Conservation (phyloP, 2,329 filamentous ascomycete genomes). For the Diaporthe sp. region DNA sequence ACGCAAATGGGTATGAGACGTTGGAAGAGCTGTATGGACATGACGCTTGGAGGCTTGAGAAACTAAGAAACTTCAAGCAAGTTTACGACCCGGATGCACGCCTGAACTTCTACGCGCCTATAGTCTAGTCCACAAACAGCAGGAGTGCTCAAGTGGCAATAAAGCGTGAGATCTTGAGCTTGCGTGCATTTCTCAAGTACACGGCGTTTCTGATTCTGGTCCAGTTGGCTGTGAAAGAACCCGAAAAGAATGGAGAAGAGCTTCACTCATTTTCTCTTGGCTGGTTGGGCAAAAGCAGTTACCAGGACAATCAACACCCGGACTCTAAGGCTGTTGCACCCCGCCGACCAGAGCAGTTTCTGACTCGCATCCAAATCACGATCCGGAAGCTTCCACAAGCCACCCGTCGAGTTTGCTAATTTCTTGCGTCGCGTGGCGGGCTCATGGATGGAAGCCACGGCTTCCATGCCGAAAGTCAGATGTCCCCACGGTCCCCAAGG, state of each 20-base stretch:
- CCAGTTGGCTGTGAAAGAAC: no score
- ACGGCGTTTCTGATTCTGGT: no score
- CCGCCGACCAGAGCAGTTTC: background rate
- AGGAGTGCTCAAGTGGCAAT: background rate
- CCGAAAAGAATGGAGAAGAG: no score
- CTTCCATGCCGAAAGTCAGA: constrained; percentile 10
- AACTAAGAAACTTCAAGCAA: constrained; percentile 49
- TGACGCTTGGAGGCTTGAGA: constrained; percentile 51
- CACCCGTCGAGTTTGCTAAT: background rate
- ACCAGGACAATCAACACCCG: no score
- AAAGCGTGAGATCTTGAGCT: no score
- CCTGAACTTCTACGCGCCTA: constrained; percentile 61
- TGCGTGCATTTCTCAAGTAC: no score
- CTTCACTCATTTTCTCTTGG: no score
- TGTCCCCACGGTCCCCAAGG: constrained; percentile 19
- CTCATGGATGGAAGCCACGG: background rate
- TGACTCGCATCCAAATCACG: background rate
- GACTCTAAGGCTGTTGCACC: background rate
- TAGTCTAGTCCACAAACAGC: constrained; percentile 40
- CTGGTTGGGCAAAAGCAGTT: no score
- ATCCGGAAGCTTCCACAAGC: constrained; percentile 1
- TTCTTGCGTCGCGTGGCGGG: background rate
- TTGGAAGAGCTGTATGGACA: constrained; percentile 48
- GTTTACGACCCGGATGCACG: constrained; percentile 54
- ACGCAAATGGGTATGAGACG: constrained; percentile 35